These are phyloP conservation scores for Mycena citricolor DNA, from an alignment of 1,284 basidiomycete species.

Conservation along the genomic window DNA sequence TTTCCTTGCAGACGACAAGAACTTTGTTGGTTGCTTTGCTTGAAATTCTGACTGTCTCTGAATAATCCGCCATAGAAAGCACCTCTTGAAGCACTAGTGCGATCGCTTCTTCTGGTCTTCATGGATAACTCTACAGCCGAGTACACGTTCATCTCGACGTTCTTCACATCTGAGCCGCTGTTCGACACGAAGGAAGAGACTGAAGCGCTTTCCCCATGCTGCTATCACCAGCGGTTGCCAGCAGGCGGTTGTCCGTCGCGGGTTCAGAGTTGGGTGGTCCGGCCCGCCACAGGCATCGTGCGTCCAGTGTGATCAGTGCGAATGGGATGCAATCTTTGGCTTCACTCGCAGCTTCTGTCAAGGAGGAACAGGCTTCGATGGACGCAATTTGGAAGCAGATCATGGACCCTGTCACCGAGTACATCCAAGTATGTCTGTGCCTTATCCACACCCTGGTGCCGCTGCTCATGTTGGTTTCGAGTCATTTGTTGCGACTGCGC, in stretches of 20 bases:
- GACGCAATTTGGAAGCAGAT: constrained; percentile 86
- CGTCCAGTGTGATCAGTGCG: constrained; percentile 29
- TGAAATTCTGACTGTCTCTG: constrained; percentile 2
- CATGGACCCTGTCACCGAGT: constrained; percentile 85
- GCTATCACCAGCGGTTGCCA: constrained; percentile 41
- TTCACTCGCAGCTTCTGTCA: constrained; percentile 39
- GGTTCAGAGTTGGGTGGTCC: constrained; percentile 49
- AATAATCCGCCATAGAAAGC: constrained; percentile 59
- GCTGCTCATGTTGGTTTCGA: too few species aligned
- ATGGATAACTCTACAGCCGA: constrained; percentile 93
- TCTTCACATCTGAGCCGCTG: constrained; percentile 60
- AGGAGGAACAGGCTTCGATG: constrained; percentile 58
- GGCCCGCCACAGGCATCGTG: constrained; percentile 23
- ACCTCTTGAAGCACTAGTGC: constrained; percentile 77
- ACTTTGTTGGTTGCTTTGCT: constrained; percentile 56
- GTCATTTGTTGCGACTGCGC: constrained; percentile 64
- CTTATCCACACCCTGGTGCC: constrained; percentile 7
- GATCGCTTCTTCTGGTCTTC: constrained; percentile 84
- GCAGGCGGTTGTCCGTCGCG: constrained; percentile 34
- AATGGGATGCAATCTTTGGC: constrained; percentile 26
- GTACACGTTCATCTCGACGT: constrained; percentile 81
- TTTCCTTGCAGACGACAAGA: constrained; percentile 85
- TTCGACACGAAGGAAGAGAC: constrained; percentile 37
- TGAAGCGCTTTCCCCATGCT: constrained; percentile 25
- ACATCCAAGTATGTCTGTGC: constrained; percentile 60